These are phyloP conservation scores for Pleurotus citrinopileatus DNA, from an alignment of 768 basidiomycete species.

Conservation along the genomic window DNA sequence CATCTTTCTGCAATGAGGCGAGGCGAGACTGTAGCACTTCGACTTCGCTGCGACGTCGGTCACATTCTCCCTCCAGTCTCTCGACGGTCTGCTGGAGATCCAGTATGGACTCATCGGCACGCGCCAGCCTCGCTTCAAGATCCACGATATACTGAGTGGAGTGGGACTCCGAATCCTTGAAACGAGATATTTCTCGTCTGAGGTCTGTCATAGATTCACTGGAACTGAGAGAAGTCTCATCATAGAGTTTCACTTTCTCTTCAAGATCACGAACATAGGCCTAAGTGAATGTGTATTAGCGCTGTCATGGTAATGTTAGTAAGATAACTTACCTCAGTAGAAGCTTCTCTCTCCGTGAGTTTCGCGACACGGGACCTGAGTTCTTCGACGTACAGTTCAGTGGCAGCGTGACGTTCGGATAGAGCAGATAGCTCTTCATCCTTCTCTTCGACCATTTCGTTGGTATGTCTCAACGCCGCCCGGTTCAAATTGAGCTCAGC, in stretches of 20 bases:
- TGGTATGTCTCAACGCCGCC: constrained; percentile 85
- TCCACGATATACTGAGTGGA: constrained; percentile 81
- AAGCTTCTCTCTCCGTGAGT: constrained; percentile 82
- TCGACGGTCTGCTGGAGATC: constrained; percentile 70
- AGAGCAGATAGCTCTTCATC: constrained; percentile 73
- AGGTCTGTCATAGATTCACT: constrained; percentile 81
- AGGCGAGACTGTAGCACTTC: constrained; percentile 68
- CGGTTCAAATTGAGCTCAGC: constrained; percentile 85
- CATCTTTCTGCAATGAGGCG: constrained; percentile 65
- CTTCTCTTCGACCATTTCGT: constrained; percentile 91
- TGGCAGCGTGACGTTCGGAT: constrained; percentile 68
- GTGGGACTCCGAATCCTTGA: constrained; percentile 72
- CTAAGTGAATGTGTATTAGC: constrained; percentile 37
- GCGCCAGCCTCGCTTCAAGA: constrained; percentile 76
- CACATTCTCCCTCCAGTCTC: constrained; percentile 71
- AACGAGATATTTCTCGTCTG: constrained; percentile 75
- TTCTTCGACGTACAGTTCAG: constrained; percentile 87
- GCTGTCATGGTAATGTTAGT: background rate
- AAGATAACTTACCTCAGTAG: constrained; percentile 71
- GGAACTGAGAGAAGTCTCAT: constrained; percentile 75
- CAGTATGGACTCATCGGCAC: constrained; percentile 75
- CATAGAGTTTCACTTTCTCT: constrained; percentile 82
- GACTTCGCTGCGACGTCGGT: constrained; percentile 70
- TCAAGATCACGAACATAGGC: constrained; percentile 93
- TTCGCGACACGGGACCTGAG: constrained; percentile 77